Evolutionary conservation across 2,329 filamentous ascomycete genomes (phyloP).

Genomic region (Didymella sp.): DNA sequence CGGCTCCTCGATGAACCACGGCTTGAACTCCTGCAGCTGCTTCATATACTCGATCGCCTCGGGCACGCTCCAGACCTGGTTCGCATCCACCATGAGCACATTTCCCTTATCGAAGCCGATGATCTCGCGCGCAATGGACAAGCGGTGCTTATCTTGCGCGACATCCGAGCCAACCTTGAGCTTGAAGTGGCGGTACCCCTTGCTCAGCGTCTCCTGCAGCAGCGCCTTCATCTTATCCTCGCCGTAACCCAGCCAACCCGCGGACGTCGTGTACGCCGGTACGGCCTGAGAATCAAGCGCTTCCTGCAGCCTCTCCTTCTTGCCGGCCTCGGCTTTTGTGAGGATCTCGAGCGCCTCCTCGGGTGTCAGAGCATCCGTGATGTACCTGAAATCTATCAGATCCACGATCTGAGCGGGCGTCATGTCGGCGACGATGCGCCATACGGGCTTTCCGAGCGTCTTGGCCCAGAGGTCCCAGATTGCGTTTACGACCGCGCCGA

Average conservation of each 20-base stretch:
- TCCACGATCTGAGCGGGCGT: slow-evolving; percentile 82
- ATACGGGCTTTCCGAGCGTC: slow-evolving; percentile 82
- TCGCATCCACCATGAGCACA: slow-evolving; percentile 90
- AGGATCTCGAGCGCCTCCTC: slow-evolving; percentile 80
- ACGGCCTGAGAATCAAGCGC: slow-evolving; percentile 77
- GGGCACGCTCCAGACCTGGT: slow-evolving; percentile 90
- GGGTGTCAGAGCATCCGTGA: slow-evolving; percentile 89
- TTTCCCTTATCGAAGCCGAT: slow-evolving; percentile 85
- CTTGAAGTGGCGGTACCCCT: slow-evolving; percentile 88
- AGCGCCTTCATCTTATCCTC: slow-evolving; percentile 84
- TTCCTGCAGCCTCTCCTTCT: slow-evolving; percentile 74
- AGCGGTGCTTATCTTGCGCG: slow-evolving; percentile 72
- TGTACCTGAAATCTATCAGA: slow-evolving; percentile 94
- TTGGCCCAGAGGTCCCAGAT: slow-evolving; percentile 98
- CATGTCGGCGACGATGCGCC: slow-evolving; percentile 90
- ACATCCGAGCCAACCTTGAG: slow-evolving; percentile 82
- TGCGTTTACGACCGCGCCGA: slow-evolving; percentile 88
- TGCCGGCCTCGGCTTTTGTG: slow-evolving; percentile 68
- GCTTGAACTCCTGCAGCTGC: slow-evolving; percentile 80
- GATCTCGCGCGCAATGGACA: slow-evolving; percentile 77
- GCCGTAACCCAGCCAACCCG: slow-evolving; percentile 89
- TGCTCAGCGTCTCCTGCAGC: slow-evolving; percentile 73
- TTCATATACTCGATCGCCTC: slow-evolving; percentile 90
- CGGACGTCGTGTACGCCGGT: slow-evolving; percentile 88
- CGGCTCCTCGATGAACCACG: slow-evolving; percentile 95